Evolutionary conservation across 1,284 basidiomycete genomes (phyloP), one percentile per base, ranked within the genome.

Genomic region (Ceratobasidium sp.): DNA sequence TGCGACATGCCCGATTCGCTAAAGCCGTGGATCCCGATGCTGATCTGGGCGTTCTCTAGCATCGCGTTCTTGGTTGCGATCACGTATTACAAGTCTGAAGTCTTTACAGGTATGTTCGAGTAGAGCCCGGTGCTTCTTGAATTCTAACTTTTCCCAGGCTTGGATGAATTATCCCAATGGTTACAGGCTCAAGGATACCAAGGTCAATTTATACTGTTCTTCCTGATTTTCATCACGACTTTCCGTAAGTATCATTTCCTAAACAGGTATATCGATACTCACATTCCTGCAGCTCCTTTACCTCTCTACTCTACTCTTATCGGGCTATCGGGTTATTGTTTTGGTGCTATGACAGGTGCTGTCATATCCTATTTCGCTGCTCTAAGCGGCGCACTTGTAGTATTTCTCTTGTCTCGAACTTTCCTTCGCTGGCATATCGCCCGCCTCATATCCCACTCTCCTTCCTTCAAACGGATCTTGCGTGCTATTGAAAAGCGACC

Each of bases 251-350:
- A 4, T 14, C 29, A 23, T 25, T 39, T 30, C 11, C 16, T 16
- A n/a, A 21, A 39, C 14, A 21, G 29, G 23, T 54, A 13, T 30
- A 33, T 14, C 30, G 33, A 2, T 23, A 58, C 27, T 33, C 50
- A 54, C 52, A 29, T 57, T 25, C 23, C 25, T 29, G 23, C 68
- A 87, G 89, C 91, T 66, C 92, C 92, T 46, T 74, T 94, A 58
- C 92, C 91, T 49, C 81, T 94, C 72, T 94, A 94, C 78, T 93
- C 90, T 73, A 94, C 91, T 8, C 82, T 94, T 79, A 91, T 93
- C 77, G 84, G 90, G 74, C 83, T 94, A 72, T 90, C 91, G 69
- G 91, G 91, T 42, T 94, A 93, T 78, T 91, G 91, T 14, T 94
- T 88, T 75, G 91, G 92, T 67, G 80, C 89, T 30, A 87, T 86